Conservation (phyloP, 257 asterid species). For the Scutellaria galericulata region DNA sequence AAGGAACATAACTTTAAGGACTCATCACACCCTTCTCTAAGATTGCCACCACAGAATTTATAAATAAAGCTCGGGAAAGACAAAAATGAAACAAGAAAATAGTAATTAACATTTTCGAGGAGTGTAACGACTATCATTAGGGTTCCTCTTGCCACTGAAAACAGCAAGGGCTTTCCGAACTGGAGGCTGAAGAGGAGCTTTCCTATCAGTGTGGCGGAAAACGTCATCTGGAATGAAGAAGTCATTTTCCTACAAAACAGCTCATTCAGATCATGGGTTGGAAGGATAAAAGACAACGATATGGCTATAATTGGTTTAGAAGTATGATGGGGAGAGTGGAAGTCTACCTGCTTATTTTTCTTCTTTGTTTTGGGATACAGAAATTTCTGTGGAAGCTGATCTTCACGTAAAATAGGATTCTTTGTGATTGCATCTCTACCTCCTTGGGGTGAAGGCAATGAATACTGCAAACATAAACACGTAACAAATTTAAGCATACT, state of each 20-base stretch:
- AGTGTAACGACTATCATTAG: conserved; percentile 85
- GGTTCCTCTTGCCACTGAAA: conserved; percentile 90
- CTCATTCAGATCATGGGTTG: conserved; percentile 1
- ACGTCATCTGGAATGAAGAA: conserved; percentile 61
- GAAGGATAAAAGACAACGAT: neutral
- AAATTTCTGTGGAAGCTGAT: conserved; percentile 89
- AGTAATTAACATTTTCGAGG: conserved; percentile 60
- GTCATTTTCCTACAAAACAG: conserved; percentile 56
- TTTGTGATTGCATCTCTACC: conserved; percentile 85
- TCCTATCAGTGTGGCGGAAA: conserved; percentile 71
- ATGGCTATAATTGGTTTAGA: neutral
- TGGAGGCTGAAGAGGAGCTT: conserved; percentile 89
- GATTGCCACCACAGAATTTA: conserved; percentile 31
- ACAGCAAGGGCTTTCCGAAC: conserved; percentile 86
- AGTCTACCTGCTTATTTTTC: conserved; percentile 71
- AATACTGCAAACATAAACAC: conserved; percentile 60
- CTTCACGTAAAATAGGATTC: conserved; percentile 94
- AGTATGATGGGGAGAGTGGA: neutral
- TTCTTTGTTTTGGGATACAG: conserved; percentile 86
- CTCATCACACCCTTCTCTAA: conserved; percentile 14
- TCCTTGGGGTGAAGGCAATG: conserved; percentile 93
- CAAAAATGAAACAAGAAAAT: neutral
- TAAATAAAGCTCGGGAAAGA: neutral
- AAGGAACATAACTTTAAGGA: neutral
- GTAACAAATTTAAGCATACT: neutral